Evolutionary conservation across 768 basidiomycete species (phyloP), one percentile per base, ranked within the genome.

Genomic region (Rhodotorula babjevae): DNA sequence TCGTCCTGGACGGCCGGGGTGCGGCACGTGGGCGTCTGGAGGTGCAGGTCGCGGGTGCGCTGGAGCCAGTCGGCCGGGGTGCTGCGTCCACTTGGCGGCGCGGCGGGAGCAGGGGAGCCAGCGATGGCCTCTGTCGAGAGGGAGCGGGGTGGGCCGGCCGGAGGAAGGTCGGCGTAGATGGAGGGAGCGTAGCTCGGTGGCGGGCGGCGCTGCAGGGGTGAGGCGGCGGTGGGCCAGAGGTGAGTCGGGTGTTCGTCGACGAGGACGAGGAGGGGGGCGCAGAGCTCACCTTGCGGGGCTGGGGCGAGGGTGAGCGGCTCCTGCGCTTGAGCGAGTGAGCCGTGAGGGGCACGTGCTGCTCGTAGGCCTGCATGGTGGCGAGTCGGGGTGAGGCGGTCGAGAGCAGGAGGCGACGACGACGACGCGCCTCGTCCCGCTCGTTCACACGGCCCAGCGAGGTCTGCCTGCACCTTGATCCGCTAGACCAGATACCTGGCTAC

Each of bases 11-110:
- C 2, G 53, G 14, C 46, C 36, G 47, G 46, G 29, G 53, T 23
- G 1, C 23, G 5, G 33, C 2, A 18, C 9, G n/a, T 36, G 3
- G 68, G 73, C 2, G 69, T 71, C 14, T 61, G 47, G 3, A 75
- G 27, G 9, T 61, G 56, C 21, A 74, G 44, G 18, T 61, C 60
- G n/a, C 71, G 36, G 2, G 73, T 75, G 15, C 59, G 52, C 31
- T 61, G 49, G 5, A 75, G 47, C 73, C 73, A 75, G 49, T 72
- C 71, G 29, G 55, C 31, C 3, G 65, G 71, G 31, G 47, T 59
- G 7, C 49, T 53, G 3, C 71, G 44, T 21, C 63, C 57, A n/a
- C 56, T 59, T 2, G 2, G 12, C 6, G 52, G 19, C n/a, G 69
- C 55, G 23, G 57, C 65, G 61, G 64, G 29, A 1, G 73, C 64